Evolutionary conservation across 495 filamentous ascomycete genomes (phyloP), one percentile per base, ranked within the genome.

Genomic region (Penicillium bovifimosum): DNA sequence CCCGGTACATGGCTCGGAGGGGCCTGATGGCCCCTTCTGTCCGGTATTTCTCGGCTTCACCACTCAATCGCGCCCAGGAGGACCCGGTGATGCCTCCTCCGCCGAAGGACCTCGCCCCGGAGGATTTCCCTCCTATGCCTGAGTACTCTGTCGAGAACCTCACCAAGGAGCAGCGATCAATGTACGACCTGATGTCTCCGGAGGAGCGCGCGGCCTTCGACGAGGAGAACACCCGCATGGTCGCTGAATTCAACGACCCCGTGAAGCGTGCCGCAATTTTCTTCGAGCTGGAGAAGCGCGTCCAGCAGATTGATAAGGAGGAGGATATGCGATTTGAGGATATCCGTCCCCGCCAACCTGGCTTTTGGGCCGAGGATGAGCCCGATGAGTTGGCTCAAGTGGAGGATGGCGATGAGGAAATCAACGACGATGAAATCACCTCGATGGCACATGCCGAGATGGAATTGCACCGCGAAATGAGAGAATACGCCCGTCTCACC

Each of bases 391-490:
- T 76, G 46, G 66, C 66, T 29, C 53, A 71, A 11, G 74, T 75
- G 29, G 73, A 78, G 49, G 86, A 89, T 58, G 76, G 72, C 28
- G 84, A 86, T 50, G 81, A 81, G 44, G 76, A 83, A 24, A 84
- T 80, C 54, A 69, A 82, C 48, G 86, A 89, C 51, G 87, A 95
- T 57, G 90, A 96, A 66, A 87, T 99, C 34, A 84, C 86, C 44
- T 76, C 79, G 28, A 74, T 86, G 58, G 93, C 79, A 0, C 91
- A 97, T 67, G 84, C 79, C 47, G 88, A 97, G 70, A 70, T 99
- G 50, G 91, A 96, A 62, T 79, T 90, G 64, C 90, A 92, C 61
- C 80, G 93, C 31, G 93, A 99, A 67, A 77, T 88, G 56, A 78
- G 93, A 76, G 85, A 96, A 56, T 96, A 95, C 63, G 84, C 88